Base-by-base conservation (phyloP, 306 rosid species). In the Cucurbita argyrosperma region DNA sequence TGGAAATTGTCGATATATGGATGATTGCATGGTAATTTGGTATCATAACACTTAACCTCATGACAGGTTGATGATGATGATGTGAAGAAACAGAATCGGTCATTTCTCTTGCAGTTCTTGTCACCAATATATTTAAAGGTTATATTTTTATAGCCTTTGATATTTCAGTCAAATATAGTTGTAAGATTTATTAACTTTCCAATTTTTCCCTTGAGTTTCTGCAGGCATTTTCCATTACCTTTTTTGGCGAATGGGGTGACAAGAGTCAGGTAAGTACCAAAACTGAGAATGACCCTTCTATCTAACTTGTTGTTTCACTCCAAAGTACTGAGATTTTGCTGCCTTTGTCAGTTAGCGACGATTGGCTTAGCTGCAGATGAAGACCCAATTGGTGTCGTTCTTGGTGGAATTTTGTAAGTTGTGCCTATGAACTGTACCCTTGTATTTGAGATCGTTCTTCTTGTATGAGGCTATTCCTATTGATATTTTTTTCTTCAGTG, bases 161-260 rank as follows among this genome's bases (percentile, higher is more conserved):
- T 46, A 21, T 62, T 54, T 43, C 49, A 30, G 76, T 37, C 10
- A 40, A 47, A 73, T 71, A 61, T 52, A 72, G 52, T 60, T 53
- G 54, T 63, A 30, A 59, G 71, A 55, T 65, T 14, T 8, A 39
- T 43, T 46, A 45, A 71, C 72, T 79, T 71, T 79, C 69, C 61
- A 53, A 62, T 38, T 76, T 79, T 70, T 73, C 68, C 52, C 47
- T 72, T 59, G 67, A 75, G 62, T 58, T 76, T 43, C 42, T 79
- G 51, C 85, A 93, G 97, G 98, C 97, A 74, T 93, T 93, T 86
- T 93, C 98, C 51, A 87, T 93, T 81, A 90, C 87, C 0, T 93
- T 93, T 76, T 93, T 93, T n/a, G 98, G 98, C 59, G 98, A 93
- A 86, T 93, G 98, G 98, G 97, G 97, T 74, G 97, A 93, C 89